Evolutionary conservation across 148 eudicot genomes (phyloP), one percentile per base, ranked within the genome.

Genomic region (Hydrangea macrophylla): DNA sequence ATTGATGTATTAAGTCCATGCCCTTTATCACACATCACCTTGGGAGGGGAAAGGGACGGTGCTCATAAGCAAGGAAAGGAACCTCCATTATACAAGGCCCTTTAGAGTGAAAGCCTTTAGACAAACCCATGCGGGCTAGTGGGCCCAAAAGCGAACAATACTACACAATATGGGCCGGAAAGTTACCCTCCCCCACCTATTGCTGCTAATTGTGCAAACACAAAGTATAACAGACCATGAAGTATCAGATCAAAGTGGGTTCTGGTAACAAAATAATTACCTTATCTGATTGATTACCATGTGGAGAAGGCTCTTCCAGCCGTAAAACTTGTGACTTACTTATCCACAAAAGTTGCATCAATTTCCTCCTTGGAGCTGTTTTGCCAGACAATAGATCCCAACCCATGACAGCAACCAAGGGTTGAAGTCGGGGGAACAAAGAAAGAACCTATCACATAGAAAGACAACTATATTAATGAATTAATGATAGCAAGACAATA

Each of bases 301-400:
- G 84, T 6, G 79, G 80, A 70, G 85, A 78, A 40, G 96, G 81
- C 62, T 85, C 96, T 76, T 86, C 90, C 81, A 90, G 77, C 65
- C 73, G 90, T 51, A 81, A 69, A 66, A 79, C 83, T 77, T 85
- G 94, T 55, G 96, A 88, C 81, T 87, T 90, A 81, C 90, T 88
- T 58, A 92, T 82, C 98, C 98, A 94, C 65, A 90, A 71, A 76
- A 89, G 81, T 74, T 88, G 84, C 98, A 94, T 85, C 71, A 94
- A 73, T 72, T 81, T 86, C 76, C 86, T 90, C 74, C 97, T 84
- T 30, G 82, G 76, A 70, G 71, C 76, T 67, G 96, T 94, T 79
- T 86, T 90, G 55, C 86, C 87, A 69, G 90, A 77, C 87, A 94
- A 83, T 58, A 94, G 79, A 85, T 94, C 98, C 98, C 98, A 94